These are phyloP conservation scores for Rhizophagus clarus DNA, from an alignment of 192 early-diverging fungal genomes.

Conservation along the genomic window DNA sequence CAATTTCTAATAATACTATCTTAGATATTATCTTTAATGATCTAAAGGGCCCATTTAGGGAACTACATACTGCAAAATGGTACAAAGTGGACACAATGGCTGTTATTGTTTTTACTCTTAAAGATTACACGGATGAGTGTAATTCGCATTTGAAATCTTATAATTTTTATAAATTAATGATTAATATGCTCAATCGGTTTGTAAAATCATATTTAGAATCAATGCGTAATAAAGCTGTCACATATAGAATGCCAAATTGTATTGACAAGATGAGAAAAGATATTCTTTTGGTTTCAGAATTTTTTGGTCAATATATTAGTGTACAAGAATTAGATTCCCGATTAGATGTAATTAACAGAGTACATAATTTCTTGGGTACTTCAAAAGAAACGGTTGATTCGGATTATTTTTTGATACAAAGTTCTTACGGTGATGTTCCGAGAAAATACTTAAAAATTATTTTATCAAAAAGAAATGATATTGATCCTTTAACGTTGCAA, in stretches of 20 bases:
- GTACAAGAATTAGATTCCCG: slow-evolving; percentile 67
- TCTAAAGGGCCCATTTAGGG: slow-evolving; percentile 68
- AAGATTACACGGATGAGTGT: slow-evolving; percentile 91
- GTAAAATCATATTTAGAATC: slow-evolving; percentile 86
- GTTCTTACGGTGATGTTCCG: slow-evolving; percentile 91
- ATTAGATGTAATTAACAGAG: slow-evolving; percentile 82
- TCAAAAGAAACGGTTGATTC: slow-evolving; percentile 78
- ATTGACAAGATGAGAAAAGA: slow-evolving; percentile 78
- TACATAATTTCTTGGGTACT: slow-evolving; percentile 78
- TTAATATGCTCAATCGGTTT: slow-evolving; percentile 83
- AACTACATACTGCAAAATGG: slow-evolving; percentile 82
- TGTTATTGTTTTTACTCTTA: slow-evolving; percentile 84
- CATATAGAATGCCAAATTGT: slow-evolving; percentile 69
- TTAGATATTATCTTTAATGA: slow-evolving; percentile 88
- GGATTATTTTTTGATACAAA: slow-evolving; percentile 88
- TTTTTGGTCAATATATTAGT: slow-evolving; percentile 76
- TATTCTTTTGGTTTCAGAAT: slow-evolving; percentile 69
- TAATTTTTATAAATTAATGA: slow-evolving; percentile 82
- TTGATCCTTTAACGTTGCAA: slow-evolving; percentile 79
- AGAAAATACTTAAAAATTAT: slow-evolving; percentile 87
- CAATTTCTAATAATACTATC: slow-evolving; percentile 69
- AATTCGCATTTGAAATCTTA: slow-evolving; percentile 82
- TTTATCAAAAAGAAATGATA: slow-evolving; percentile 83
- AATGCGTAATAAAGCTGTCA: slow-evolving; percentile 72
- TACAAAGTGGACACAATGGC: slow-evolving; percentile 87